A percentile compares a stretch with the other conserved stretches of the same genome.
These are phyloP conservation scores for Mycena indigotica DNA, from an alignment of 768 basidiomycete genomes.

Conservation along the genomic window DNA sequence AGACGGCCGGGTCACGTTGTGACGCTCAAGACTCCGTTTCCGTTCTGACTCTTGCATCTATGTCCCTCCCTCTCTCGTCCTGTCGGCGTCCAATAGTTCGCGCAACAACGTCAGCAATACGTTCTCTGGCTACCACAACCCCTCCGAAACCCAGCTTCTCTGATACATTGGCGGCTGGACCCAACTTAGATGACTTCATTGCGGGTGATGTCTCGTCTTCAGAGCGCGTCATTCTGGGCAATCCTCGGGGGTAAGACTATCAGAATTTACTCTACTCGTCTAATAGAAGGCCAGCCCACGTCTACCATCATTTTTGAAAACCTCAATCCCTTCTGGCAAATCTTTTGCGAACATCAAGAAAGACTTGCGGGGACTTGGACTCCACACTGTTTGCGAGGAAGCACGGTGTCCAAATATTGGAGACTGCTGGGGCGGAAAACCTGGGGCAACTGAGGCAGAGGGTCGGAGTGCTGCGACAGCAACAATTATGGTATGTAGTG, in stretches of 20 bases:
- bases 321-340: constrained; percentile 84
- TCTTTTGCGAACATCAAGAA: constrained; percentile 94
- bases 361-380: constrained; percentile 85
- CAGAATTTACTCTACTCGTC: background rate
- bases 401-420: constrained; percentile 99
- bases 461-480: constrained; percentile 88
- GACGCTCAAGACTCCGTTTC: background rate
- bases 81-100: constrained; percentile 16
- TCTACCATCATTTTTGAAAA: constrained; percentile 86
- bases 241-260: constrained; percentile 57
- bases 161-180: constrained; percentile 62
- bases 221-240: constrained; percentile 71
- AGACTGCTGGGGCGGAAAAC: constrained; percentile 97
- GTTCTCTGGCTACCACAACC: constrained; percentile 53
- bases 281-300: constrained; percentile 59
- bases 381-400: constrained; percentile 98
- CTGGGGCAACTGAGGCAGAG: constrained; percentile 63
- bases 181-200: constrained; percentile 81
- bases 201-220: constrained; percentile 43
- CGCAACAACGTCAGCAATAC: constrained; percentile 25
- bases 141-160: constrained; percentile 47
- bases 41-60: background rate
- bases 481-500: constrained; percentile 86
- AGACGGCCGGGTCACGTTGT: background rate
- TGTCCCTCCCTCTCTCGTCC: constrained; percentile 11